phyloP scores from a whole-genome alignment of 345 rosid genomes.

The Acer negundo region DNA sequence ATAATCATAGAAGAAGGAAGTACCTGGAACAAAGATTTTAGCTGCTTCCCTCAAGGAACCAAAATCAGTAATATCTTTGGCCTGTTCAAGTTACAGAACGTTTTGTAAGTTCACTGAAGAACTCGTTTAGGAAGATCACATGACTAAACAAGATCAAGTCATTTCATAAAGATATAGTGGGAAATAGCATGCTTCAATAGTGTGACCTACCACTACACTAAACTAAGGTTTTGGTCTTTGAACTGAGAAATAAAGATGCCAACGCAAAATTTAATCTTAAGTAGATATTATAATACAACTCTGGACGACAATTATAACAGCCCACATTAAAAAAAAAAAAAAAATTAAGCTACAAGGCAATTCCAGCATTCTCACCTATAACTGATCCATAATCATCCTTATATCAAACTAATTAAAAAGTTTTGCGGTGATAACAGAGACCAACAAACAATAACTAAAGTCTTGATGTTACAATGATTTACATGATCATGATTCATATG shows the following conservation, averaged over 20 bases:
- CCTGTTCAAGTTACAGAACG: slow-evolving; percentile 50
- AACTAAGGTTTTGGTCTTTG: background rate
- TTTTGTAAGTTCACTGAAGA: slow-evolving; percentile 16
- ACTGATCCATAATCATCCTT: background rate
- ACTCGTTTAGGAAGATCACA: slow-evolving; percentile 14
- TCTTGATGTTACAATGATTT: background rate
- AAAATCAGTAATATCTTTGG: slow-evolving; percentile 73
- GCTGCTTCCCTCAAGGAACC: slow-evolving; percentile 89
- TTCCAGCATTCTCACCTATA: background rate
- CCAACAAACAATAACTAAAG: background rate
- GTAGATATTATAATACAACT: background rate
- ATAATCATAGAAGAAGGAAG: background rate
- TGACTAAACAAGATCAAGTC: background rate
- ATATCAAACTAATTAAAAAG: background rate
- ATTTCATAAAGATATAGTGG: background rate
- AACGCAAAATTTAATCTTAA: background rate
- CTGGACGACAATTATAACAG: background rate
- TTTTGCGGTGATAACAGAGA: background rate
- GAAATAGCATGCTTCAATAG: background rate
- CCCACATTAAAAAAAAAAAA: too few relatives aligned
- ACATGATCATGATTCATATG: background rate
- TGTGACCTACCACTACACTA: background rate
- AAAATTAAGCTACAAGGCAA: background rate
- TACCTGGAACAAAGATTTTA: slow-evolving; percentile 85
- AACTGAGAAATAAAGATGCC: background rate